phyloP scores from a whole-genome alignment of 768 basidiomycete genomes.

The Mycena haematopus region DNA sequence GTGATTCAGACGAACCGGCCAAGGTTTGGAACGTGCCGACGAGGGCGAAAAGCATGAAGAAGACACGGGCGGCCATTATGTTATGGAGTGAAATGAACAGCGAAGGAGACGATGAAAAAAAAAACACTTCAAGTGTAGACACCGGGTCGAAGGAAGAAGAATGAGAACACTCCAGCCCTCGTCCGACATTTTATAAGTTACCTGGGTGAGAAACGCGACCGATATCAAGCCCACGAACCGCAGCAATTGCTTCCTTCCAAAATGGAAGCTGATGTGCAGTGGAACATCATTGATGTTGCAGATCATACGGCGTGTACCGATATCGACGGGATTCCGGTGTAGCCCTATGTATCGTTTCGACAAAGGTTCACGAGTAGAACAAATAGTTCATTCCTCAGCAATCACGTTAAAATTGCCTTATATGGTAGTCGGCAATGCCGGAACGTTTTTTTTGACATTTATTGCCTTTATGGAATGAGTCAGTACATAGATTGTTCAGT shows the following conservation, averaged over 20 bases:
- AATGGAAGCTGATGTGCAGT: too few relatives aligned
- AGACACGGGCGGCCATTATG: not conserved
- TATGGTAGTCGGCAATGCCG: too few relatives aligned
- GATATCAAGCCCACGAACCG: not conserved
- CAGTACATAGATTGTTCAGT: too few relatives aligned
- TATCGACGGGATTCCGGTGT: too few relatives aligned
- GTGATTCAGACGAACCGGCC: not conserved
- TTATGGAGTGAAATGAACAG: not conserved
- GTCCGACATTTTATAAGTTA: not conserved
- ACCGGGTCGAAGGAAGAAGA: slow-evolving; percentile 8
- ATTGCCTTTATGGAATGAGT: too few relatives aligned
- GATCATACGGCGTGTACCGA: too few relatives aligned
- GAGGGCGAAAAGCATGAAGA: slow-evolving; percentile 2
- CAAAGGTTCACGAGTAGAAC: too few relatives aligned
- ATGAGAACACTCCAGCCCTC: not conserved
- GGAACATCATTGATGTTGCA: too few relatives aligned
- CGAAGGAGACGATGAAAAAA: not conserved
- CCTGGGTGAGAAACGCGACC: not conserved
- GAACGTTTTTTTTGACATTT: too few relatives aligned
- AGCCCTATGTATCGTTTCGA: too few relatives aligned
- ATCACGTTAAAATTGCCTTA: too few relatives aligned
- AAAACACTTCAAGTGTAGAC: not conserved
- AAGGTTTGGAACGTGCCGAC: slow-evolving; percentile 8
- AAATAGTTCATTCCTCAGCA: too few relatives aligned
- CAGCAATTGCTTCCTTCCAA: not conserved